Conservation (phyloP, 192 early-diverging fungal genomes). For the Allomyces macrogynus region DNA sequence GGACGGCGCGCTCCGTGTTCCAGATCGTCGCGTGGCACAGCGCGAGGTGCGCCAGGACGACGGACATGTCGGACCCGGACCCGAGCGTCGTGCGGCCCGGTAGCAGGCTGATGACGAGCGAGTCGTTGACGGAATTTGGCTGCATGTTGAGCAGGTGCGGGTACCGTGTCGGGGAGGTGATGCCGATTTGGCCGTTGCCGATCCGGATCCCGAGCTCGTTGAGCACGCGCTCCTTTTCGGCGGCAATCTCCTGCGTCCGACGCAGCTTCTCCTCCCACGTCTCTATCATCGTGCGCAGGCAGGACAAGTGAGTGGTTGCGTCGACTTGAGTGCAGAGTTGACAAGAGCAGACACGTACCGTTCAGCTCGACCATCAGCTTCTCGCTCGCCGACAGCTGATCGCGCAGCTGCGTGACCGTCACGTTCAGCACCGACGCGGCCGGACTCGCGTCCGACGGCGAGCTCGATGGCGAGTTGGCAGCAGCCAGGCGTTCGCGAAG, state of each 20-base stretch:
- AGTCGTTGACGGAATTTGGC: conserved; percentile 75
- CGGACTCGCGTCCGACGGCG: conserved; percentile 14
- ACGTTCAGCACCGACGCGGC: conserved; percentile 11
- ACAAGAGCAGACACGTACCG: background rate
- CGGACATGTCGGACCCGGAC: conserved; percentile 11
- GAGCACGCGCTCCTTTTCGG: conserved; percentile 47
- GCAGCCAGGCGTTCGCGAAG: conserved; percentile 32
- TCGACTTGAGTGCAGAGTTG: background rate
- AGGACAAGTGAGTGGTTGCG: background rate
- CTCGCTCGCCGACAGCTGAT: conserved; percentile 62
- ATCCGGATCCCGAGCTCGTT: conserved; percentile 59
- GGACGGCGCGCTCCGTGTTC: conserved; percentile 33
- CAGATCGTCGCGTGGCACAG: conserved; percentile 39
- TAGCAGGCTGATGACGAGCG: conserved; percentile 69
- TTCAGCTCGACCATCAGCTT: conserved; percentile 71
- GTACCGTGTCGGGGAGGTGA: conserved; percentile 51
- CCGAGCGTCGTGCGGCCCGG: conserved; percentile 53
- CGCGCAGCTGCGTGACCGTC: conserved; percentile 31
- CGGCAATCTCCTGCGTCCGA: conserved; percentile 48
- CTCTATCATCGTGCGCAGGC: conserved; percentile 8
- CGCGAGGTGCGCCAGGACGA: conserved; percentile 41
- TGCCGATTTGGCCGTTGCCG: conserved; percentile 45
- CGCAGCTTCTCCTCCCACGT: conserved; percentile 65
- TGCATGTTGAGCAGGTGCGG: conserved; percentile 79
- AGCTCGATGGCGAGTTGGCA: background rate